A percentile compares a stretch with the other conserved stretches of the same genome.
Evolutionary conservation across 139 green algal species (phyloP).

Genomic region (Pseudopediastrum boryanum): DNA sequence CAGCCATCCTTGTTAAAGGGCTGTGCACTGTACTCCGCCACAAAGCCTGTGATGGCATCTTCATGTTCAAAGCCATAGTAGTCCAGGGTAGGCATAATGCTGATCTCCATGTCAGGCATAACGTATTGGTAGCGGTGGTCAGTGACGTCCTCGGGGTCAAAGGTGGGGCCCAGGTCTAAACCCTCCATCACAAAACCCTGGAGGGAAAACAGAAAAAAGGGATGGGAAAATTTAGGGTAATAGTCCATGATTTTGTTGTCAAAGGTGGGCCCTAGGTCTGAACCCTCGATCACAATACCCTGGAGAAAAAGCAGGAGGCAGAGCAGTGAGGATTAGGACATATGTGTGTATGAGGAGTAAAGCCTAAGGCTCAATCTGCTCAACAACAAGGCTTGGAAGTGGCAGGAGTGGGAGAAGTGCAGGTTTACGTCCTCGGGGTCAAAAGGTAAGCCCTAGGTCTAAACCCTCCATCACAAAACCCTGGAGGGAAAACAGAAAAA

Average conservation of each 20-base stretch:
- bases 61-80: conserved; percentile 59
- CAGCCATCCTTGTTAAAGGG: conserved; percentile 49
- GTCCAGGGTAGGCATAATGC: conserved; percentile 41
- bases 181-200: conserved; percentile 56
- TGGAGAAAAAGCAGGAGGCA: no score
- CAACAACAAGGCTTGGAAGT: no score
- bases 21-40: conserved; percentile 44
- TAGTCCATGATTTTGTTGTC: no score
- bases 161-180: conserved; percentile 56
- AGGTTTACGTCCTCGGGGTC: conserved; percentile 55
- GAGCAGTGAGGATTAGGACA: no score
- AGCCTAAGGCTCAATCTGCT: no score
- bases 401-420: conserved; percentile 36
- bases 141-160: conserved; percentile 59
- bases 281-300: no score
- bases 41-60: conserved; percentile 62
- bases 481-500: conserved; percentile 9
- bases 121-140: conserved; percentile 40
- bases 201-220: background rate
- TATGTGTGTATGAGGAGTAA: no score
- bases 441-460: conserved; percentile 59
- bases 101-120: conserved; percentile 15
- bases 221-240: no score
- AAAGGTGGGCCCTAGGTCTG: no score
- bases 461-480: conserved; percentile 55